These are phyloP conservation scores for Tetraselmis chui DNA, from an alignment of 139 green algal genomes.

Conservation along the genomic window DNA sequence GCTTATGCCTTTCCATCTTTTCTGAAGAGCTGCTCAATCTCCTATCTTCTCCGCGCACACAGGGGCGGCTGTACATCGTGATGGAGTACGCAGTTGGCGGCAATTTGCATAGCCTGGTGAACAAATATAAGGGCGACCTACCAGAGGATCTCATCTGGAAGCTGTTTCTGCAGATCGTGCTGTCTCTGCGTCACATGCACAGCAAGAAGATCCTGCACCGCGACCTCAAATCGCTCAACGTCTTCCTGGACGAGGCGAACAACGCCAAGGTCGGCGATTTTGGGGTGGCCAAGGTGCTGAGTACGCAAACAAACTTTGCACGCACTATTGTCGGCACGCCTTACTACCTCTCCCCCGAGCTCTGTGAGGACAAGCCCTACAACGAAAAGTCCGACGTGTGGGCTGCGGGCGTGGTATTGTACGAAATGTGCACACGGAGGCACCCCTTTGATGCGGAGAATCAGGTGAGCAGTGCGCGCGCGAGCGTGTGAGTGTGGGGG, in stretches of 20 bases:
- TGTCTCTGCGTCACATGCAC: conserved; percentile 63
- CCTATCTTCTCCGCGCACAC: too few species aligned
- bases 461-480: conserved; percentile 27
- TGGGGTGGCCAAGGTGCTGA: conserved; percentile 53
- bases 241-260: conserved; percentile 46
- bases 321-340: conserved; percentile 59
- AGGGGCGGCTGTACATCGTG: conserved; percentile 63
- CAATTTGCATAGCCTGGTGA: conserved; percentile 51
- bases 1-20: too few species aligned
- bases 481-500: too few species aligned
- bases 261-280: conserved; percentile 63
- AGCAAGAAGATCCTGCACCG: conserved; percentile 55
- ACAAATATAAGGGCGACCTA: conserved; percentile 19
- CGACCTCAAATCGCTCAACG: conserved; percentile 64
- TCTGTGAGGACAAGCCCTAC: conserved; percentile 68
- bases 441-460: conserved; percentile 66
- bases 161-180: conserved; percentile 53
- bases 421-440: conserved; percentile 53
- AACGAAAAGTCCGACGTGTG: conserved; percentile 61
- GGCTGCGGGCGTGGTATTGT: conserved; percentile 57
- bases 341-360: conserved; percentile 47
- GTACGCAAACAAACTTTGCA: conserved; percentile 52
- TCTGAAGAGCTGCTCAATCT: too few species aligned
- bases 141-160: conserved; percentile 55
- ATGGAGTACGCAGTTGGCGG: conserved; percentile 57